A percentile compares a stretch with the other conserved stretches of the same genome.
These are phyloP conservation scores for Sutorius eximius DNA, from an alignment of 1,284 basidiomycete genomes.

Conservation along the genomic window DNA sequence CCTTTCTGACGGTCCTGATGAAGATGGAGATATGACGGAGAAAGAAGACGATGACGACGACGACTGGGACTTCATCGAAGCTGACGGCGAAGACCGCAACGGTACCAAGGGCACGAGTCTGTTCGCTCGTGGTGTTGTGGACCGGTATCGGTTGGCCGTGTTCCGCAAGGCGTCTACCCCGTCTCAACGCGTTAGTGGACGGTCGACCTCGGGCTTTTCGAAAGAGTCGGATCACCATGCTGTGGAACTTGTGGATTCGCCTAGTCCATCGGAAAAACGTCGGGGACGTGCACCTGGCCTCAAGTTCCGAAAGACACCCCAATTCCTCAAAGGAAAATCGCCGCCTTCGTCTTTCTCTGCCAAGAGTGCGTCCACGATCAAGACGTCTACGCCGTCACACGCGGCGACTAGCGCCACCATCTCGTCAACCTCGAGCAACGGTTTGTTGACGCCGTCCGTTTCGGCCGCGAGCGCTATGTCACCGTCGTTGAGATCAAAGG, in stretches of 20 bases:
- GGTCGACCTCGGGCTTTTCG: conserved; percentile 61
- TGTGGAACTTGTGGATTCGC: conserved; percentile 39
- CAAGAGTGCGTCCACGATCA: conserved; percentile 39
- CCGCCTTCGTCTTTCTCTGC: conserved; percentile 57
- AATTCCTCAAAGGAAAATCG: conserved; percentile 71
- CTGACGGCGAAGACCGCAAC: conserved; percentile 75
- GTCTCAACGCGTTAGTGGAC: conserved; percentile 41
- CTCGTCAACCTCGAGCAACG: conserved; percentile 48
- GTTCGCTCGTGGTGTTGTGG: conserved; percentile 82
- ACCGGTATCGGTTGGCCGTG: conserved; percentile 76
- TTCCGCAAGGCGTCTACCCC: conserved; percentile 76
- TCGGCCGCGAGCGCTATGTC: conserved; percentile 49
- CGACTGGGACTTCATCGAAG: conserved; percentile 87
- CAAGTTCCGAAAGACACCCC: conserved; percentile 70
- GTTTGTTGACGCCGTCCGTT: conserved; percentile 57
- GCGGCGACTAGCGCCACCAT: conserved; percentile 49
- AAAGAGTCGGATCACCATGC: conserved; percentile 46
- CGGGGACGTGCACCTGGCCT: conserved; percentile 65
- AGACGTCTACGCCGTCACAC: conserved; percentile 45
- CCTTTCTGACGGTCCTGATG: conserved; percentile 57
- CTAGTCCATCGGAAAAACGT: conserved; percentile 55
- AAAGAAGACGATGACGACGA: conserved; percentile 76
- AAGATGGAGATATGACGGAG: conserved; percentile 51
- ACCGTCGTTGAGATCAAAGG: conserved; percentile 76
- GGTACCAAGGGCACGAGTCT: conserved; percentile 73